Conservation (phyloP, 2,329 filamentous ascomycete genomes). For the Nannizziopsis barbatae region DNA sequence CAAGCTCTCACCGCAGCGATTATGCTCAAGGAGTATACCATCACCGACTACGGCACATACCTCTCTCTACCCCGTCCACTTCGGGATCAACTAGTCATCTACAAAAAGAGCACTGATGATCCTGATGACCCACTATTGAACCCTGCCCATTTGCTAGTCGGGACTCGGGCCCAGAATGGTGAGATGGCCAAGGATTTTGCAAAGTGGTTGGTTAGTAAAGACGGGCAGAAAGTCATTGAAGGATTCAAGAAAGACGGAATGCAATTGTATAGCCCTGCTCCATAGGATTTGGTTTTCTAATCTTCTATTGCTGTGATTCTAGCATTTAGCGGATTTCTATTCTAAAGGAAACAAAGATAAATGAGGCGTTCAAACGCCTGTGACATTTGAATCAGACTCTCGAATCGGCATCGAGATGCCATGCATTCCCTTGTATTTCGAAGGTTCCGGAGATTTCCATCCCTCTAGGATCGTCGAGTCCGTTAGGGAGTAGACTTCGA, state of each 20-base stretch:
- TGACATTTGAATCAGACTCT: constrained; percentile 17
- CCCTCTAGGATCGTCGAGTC: constrained; percentile 45
- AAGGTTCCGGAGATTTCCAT: constrained; percentile 52
- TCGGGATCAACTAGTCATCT: constrained; percentile 26
- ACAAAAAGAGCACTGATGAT: constrained; percentile 26
- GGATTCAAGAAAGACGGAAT: constrained; percentile 31
- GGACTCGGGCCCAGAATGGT: constrained; percentile 26
- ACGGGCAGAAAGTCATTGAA: constrained; percentile 29
- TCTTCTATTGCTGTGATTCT: neutral
- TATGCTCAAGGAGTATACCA: constrained; percentile 36
- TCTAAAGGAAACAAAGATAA: neutral
- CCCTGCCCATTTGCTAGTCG: constrained; percentile 36
- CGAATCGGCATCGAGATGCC: constrained; percentile 46
- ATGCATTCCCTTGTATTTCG: constrained; percentile 55
- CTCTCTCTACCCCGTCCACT: constrained; percentile 30
- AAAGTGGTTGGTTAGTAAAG: constrained; percentile 29
- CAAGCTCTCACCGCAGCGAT: constrained; percentile 37
- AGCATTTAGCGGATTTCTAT: neutral
- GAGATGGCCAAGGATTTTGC: constrained; percentile 30
- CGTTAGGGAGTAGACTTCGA: constrained; percentile 57
- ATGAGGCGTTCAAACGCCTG: neutral
- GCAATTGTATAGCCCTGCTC: constrained; percentile 31
- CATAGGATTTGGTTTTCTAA: constrained; percentile 12
- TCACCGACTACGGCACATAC: constrained; percentile 40
- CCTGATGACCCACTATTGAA: constrained; percentile 33